Conservation (phyloP, 345 rosid genomes). For the Citrus glauca region DNA sequence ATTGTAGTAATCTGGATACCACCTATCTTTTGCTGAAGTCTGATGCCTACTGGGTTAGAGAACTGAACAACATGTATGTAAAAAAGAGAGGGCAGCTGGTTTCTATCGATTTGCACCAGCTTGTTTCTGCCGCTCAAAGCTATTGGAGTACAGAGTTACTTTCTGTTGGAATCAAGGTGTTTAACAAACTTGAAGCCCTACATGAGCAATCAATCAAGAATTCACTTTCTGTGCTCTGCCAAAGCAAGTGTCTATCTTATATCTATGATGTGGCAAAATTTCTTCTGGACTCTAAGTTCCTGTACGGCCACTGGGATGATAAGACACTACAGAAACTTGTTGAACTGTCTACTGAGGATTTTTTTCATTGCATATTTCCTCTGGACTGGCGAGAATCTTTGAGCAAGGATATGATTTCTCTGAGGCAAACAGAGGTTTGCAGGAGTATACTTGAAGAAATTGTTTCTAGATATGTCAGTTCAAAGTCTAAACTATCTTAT, state of each 20-base stretch:
- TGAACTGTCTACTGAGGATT: constrained; percentile 8
- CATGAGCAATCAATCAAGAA: neutral
- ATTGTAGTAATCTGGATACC: neutral
- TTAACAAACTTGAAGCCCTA: constrained; percentile 26
- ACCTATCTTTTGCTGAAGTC: constrained; percentile 26
- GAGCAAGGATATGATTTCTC: constrained; percentile 22
- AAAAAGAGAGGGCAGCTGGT: constrained; percentile 7
- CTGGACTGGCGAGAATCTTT: constrained; percentile 31
- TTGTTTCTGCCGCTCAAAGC: constrained; percentile 24
- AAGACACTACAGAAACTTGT: constrained; percentile 6
- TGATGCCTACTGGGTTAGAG: constrained; percentile 33
- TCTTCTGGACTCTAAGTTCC: constrained; percentile 21
- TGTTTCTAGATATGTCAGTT: neutral
- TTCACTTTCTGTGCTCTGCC: constrained; percentile 21
- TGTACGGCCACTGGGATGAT: neutral
- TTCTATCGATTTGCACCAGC: constrained; percentile 20
- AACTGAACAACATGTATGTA: neutral
- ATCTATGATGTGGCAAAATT: constrained; percentile 33
- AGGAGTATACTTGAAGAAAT: constrained; percentile 20
- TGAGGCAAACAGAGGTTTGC: constrained; percentile 28
- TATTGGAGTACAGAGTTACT: constrained; percentile 36
- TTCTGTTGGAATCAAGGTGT: constrained; percentile 34
- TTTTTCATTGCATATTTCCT: constrained; percentile 31
- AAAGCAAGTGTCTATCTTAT: constrained; percentile 19
- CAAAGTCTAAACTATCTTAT: constrained; percentile 20